Evolutionary conservation across 495 filamentous ascomycete genomes (phyloP).

Genomic region (Ascobolus immersus): DNA sequence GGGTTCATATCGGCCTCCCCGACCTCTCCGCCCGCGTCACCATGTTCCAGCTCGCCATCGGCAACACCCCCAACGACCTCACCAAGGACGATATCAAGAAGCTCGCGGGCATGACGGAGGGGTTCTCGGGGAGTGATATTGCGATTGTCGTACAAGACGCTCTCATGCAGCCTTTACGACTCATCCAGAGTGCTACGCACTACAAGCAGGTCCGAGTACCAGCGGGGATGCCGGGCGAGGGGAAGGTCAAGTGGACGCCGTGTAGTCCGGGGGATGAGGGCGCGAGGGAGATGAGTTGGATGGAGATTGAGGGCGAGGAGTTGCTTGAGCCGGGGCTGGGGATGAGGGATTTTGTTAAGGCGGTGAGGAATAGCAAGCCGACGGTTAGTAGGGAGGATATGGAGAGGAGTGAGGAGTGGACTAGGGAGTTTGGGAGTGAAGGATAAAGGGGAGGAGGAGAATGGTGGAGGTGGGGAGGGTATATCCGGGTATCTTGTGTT

Average conservation of each 20-base stretch:
- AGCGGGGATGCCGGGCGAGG: conserved; percentile 30
- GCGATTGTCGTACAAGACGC: conserved; percentile 91
- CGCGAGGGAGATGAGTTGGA: conserved; percentile 85
- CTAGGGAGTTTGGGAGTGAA: conserved; percentile 87
- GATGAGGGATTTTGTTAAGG: conserved; percentile 83
- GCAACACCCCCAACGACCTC: conserved; percentile 69
- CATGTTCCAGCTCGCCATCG: conserved; percentile 92
- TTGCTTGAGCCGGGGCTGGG: conserved; percentile 66
- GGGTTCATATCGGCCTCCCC: conserved; percentile 84
- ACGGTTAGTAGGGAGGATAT: conserved; percentile 76
- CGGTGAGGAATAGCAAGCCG: conserved; percentile 61
- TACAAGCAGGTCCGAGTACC: conserved; percentile 96
- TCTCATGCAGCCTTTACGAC: conserved; percentile 88
- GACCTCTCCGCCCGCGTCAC: conserved; percentile 70
- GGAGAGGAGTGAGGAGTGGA: conserved; percentile 72
- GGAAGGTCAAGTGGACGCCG: conserved; percentile 55
- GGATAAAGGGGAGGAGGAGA: conserved; percentile 19
- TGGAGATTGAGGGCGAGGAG: conserved; percentile 50
- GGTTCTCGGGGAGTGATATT: conserved; percentile 91
- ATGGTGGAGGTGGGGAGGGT: not conserved
- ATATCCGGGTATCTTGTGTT: too few species aligned
- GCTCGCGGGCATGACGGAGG: conserved; percentile 59
- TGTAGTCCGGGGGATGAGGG: conserved; percentile 76
- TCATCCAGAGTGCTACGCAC: conserved; percentile 95
- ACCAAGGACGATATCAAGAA: conserved; percentile 49